phyloP scores from a whole-genome alignment of 495 filamentous ascomycete genomes.

The Podospora comata region DNA sequence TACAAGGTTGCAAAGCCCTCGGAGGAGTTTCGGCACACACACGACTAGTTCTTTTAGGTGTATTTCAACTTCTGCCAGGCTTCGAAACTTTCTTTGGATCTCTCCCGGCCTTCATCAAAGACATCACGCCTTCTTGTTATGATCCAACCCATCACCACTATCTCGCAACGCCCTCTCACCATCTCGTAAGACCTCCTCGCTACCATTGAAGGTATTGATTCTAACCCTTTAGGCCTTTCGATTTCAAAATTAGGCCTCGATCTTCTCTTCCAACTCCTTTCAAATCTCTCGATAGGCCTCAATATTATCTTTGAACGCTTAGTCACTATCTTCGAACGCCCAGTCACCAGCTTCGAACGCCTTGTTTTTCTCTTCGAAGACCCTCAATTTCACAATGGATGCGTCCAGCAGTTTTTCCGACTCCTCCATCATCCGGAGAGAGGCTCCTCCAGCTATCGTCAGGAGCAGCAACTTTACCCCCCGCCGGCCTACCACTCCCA shows the following conservation, averaged over 20 bases:
- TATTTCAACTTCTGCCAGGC: not conserved
- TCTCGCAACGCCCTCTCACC: too few species aligned
- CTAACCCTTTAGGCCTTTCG: too few species aligned
- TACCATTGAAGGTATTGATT: too few species aligned
- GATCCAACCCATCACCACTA: too few species aligned
- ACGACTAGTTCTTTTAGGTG: not conserved
- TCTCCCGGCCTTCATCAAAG: not conserved
- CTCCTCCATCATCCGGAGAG: not conserved
- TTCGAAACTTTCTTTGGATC: not conserved
- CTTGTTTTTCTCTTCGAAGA: not conserved
- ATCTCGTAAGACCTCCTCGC: too few species aligned
- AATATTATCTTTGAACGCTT: too few species aligned
- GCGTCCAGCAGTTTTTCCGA: not conserved
- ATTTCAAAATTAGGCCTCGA: too few species aligned
- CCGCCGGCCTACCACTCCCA: not conserved
- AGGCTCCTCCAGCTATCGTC: not conserved
- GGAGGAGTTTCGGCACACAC: not conserved
- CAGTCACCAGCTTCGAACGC: not conserved
- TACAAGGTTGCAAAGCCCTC: not conserved
- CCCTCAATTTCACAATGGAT: not conserved
- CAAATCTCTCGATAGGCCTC: too few species aligned
- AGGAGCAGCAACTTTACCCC: not conserved
- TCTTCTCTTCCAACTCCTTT: too few species aligned
- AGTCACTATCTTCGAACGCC: not conserved
- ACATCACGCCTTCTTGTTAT: not conserved